These are phyloP conservation scores for Cladosporium sp. DNA, from an alignment of 2,329 filamentous ascomycete species.

Conservation along the genomic window DNA sequence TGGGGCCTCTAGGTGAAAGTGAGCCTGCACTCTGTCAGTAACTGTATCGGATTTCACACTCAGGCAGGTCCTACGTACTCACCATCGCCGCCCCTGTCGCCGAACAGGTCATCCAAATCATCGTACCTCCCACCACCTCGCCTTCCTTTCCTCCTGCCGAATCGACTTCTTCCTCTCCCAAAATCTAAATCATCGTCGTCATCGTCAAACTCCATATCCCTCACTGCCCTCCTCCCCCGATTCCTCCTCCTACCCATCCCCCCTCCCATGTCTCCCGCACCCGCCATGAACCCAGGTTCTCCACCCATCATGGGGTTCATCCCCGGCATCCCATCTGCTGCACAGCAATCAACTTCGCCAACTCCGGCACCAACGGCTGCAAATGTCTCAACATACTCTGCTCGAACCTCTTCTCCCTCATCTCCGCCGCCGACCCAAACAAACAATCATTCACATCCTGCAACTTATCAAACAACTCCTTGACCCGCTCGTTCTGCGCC, in stretches of 20 bases:
- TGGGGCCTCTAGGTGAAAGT: conserved; percentile 16
- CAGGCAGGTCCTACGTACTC: conserved; percentile 17
- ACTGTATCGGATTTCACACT: not conserved
- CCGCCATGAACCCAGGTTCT: not conserved
- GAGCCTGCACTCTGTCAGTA: conserved; percentile 7
- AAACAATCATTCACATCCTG: conserved; percentile 19
- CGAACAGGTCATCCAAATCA: conserved; percentile 17
- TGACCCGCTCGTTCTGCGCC: conserved; percentile 17
- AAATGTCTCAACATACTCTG: conserved; percentile 23
- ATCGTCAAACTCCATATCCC: conserved; percentile 12
- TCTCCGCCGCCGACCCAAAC: conserved; percentile 23
- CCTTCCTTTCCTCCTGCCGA: conserved; percentile 8
- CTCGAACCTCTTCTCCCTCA: conserved; percentile 22
- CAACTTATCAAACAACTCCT: conserved; percentile 16
- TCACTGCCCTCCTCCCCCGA: conserved; percentile 1
- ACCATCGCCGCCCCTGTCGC: conserved; percentile 16
- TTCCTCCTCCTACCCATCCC: conserved; percentile 6
- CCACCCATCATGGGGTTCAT: conserved; percentile 14
- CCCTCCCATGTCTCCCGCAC: conserved; percentile 7
- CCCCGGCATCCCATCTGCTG: conserved; percentile 10
- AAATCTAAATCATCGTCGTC: conserved; percentile 15
- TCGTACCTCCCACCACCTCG: conserved; percentile 15
- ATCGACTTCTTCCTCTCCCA: conserved; percentile 4
- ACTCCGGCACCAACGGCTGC: conserved; percentile 23
- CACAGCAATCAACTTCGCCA: conserved; percentile 18